These are phyloP conservation scores for Bolboschoenoplectus hybrid DNA, from an alignment of 202 grass and related monocot species.

Conservation along the genomic window DNA sequence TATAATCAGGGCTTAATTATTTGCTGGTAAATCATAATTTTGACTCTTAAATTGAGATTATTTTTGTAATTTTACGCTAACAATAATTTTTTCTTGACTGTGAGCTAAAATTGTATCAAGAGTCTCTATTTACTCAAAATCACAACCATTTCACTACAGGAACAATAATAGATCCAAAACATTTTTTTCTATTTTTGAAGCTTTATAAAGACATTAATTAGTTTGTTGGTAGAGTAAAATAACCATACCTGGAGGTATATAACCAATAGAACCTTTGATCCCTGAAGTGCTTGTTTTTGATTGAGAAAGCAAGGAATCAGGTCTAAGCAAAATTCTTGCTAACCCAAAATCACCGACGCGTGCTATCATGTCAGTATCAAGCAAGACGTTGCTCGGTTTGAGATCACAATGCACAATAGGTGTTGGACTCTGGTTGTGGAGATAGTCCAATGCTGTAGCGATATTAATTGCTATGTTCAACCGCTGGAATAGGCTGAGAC, in stretches of 20 bases:
- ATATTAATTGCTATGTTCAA: slow-evolving; percentile 3
- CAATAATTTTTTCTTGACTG: background rate
- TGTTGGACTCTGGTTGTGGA: background rate
- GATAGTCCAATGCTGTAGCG: background rate
- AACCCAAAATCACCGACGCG: slow-evolving; percentile 34
- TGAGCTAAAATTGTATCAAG: background rate
- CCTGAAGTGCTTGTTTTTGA: slow-evolving; percentile 16
- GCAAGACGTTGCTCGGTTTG: slow-evolving; percentile 12
- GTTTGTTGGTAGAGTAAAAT: background rate
- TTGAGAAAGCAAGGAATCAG: slow-evolving; percentile 31
- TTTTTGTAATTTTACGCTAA: background rate
- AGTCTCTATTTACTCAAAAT: background rate
- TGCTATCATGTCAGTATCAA: slow-evolving; percentile 11
- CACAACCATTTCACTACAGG: background rate
- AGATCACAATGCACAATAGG: slow-evolving; percentile 23
- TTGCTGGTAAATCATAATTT: background rate
- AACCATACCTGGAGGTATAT: background rate
- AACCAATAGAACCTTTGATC: slow-evolving; percentile 3
- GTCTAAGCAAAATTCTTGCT: slow-evolving; percentile 20
- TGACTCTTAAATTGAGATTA: background rate
- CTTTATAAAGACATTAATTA: background rate
- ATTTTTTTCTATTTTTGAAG: background rate
- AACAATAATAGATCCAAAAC: background rate
- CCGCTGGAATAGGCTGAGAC: background rate
- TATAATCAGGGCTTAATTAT: background rate